Evolutionary conservation across 1,284 basidiomycete species (phyloP).

Genomic region (Bondarzewia mesenterica): DNA sequence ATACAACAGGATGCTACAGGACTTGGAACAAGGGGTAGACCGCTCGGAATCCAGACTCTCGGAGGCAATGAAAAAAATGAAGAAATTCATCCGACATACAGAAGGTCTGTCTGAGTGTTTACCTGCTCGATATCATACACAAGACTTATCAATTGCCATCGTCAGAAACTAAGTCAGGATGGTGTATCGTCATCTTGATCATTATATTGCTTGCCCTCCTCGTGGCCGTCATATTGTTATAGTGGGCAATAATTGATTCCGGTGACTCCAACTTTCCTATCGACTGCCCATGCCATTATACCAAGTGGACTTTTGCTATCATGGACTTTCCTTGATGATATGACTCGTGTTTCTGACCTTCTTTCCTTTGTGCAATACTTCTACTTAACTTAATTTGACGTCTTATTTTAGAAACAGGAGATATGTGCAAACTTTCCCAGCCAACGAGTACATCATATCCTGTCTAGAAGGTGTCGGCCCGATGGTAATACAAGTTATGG

Average conservation of each 20-base stretch:
- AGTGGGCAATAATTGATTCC: constrained; percentile 1
- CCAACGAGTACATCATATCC: too few species aligned
- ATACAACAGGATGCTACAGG: constrained; percentile 65
- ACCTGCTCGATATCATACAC: not conserved
- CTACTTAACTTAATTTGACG: too few species aligned
- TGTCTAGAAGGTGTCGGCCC: too few species aligned
- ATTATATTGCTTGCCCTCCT: constrained; percentile 47
- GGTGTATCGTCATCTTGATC: constrained; percentile 58
- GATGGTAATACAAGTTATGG: too few species aligned
- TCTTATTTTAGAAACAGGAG: too few species aligned
- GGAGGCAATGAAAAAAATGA: constrained; percentile 66
- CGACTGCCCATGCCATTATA: not conserved
- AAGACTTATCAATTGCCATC: constrained; percentile 1
- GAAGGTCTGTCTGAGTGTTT: constrained; percentile 45
- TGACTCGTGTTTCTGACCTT: not conserved
- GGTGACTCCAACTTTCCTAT: not conserved
- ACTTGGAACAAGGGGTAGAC: constrained; percentile 73
- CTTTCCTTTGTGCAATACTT: not conserved
- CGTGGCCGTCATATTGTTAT: constrained; percentile 52
- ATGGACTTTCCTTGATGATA: not conserved
- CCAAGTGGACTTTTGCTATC: not conserved
- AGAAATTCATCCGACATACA: constrained; percentile 75
- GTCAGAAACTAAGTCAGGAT: constrained; percentile 66
- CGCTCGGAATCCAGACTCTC: constrained; percentile 62
- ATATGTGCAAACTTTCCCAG: too few species aligned